These are phyloP conservation scores for Chytriomyces sp. DNA, from an alignment of 192 early-diverging fungal species.

Conservation along the genomic window DNA sequence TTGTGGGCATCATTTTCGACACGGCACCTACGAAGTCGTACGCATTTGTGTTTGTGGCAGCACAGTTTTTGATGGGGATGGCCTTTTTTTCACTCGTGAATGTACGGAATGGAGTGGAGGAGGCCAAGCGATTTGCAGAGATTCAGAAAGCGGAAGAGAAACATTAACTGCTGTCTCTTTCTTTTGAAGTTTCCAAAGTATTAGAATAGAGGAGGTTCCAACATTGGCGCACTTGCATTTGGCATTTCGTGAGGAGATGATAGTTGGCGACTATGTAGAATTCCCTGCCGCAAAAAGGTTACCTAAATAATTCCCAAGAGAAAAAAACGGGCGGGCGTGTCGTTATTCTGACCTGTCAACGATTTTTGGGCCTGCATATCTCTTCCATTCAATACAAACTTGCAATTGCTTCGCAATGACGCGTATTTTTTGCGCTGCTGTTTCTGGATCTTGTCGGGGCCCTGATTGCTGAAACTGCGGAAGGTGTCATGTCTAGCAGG, in stretches of 20 bases:
- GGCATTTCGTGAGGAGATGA: too few species aligned
- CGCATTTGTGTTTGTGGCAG: constrained; percentile 1
- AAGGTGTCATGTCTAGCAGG: constrained; percentile 25
- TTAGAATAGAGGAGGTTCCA: too few species aligned
- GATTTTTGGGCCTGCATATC: too few species aligned
- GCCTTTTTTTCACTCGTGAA: neutral
- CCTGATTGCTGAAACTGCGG: constrained; percentile 25
- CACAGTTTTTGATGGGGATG: neutral
- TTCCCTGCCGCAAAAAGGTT: too few species aligned
- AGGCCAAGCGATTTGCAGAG: neutral
- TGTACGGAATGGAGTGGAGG: neutral
- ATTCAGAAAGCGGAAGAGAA: neutral
- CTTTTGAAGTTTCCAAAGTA: neutral
- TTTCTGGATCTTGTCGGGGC: constrained; percentile 21
- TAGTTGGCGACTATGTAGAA: too few species aligned
- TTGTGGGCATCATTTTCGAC: constrained; percentile 63
- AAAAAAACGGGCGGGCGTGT: too few species aligned
- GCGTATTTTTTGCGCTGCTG: constrained; percentile 9
- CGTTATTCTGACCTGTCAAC: too few species aligned
- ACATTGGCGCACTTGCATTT: too few species aligned
- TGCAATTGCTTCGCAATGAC: too few species aligned
- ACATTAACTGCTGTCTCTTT: neutral
- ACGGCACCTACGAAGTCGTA: constrained; percentile 27
- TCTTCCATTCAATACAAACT: too few species aligned
- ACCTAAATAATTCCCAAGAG: too few species aligned